Conservation (phyloP, 306 rosid genomes). For the Abrus precatorius region DNA sequence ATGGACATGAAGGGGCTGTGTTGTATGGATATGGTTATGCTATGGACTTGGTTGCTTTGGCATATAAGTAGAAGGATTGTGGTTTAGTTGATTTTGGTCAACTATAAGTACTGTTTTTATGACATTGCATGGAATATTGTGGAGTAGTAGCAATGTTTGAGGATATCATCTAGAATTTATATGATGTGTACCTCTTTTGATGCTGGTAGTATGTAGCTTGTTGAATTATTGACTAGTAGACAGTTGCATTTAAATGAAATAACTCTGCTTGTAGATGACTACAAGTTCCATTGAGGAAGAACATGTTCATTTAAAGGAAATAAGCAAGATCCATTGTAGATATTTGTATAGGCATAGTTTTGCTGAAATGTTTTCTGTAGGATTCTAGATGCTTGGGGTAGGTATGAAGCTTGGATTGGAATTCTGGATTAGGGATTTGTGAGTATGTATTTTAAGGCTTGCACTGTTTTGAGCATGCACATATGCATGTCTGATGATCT, state of each 20-base stretch:
- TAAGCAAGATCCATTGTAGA: neutral
- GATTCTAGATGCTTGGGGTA: slow-evolving; percentile 4
- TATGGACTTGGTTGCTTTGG: neutral
- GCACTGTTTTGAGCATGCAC: neutral
- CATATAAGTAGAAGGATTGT: slow-evolving; percentile 18
- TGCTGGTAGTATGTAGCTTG: neutral
- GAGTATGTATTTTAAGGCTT: slow-evolving; percentile 25
- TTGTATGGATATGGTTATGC: neutral
- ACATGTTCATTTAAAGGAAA: neutral
- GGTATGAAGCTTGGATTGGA: slow-evolving; percentile 5
- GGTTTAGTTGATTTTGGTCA: slow-evolving; percentile 17
- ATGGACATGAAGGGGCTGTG: neutral
- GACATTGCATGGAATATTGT: neutral
- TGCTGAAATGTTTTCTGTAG: neutral
- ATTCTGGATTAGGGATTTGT: slow-evolving; percentile 11
- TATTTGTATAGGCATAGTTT: neutral
- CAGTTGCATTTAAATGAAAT: neutral
- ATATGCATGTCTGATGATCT: neutral
- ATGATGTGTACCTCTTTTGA: neutral
- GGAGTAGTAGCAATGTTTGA: neutral
- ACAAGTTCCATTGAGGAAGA: slow-evolving; percentile 14
- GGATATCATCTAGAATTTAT: neutral
- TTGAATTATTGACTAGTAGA: neutral
- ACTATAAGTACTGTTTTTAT: neutral
- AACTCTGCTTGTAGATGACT: neutral